Base-by-base conservation (phyloP, 2,329 filamentous ascomycete genomes). In the Fusarium lateritium region DNA sequence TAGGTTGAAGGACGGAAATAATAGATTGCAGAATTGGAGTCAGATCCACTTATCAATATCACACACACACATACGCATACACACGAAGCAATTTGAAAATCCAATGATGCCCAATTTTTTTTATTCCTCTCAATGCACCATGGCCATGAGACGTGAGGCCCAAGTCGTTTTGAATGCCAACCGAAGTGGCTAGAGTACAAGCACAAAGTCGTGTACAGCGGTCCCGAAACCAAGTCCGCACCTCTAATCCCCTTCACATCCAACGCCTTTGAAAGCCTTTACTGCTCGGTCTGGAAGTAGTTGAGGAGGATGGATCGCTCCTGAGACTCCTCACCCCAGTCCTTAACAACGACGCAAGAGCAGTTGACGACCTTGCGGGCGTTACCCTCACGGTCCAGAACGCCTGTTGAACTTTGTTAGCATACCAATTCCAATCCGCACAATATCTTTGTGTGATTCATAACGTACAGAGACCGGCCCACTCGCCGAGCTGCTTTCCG, bases 301-400 rank as follows among this genome's bases (percentile, higher is more conserved):
- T 99, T 97, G 85, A 99, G 94, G 83, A 99, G 93, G 85, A 98
- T 94, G 81, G 91, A 94, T 82, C 96, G 94, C 91, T 99, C 96
- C 88, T 97, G 94, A 76, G 93, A 97, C 89, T 99, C 96, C 91
- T 98, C 96, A 90, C 96, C 96, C 96, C 96, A 99, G 86, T 99
- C 94, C 89, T 96, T 95, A 81, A 99, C 96, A 71, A 99, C 96
- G 80, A 99, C 96, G 89, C 96, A 98, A 81, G 95, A 98, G 94
- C 96, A 99, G 93, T 99, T 99, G 88, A 99, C 96, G 77, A 99
- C 95, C 92, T 99, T 99, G 86, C 96, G 93, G 80, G 96, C 94
- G 86, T 99, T 99, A 79, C 96, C 96, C 87, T 99, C 96, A 82
- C 96, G 95, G 88, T 99, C 96, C 79, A 99, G 91, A 78, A 98